Evolutionary conservation across 495 filamentous ascomycete species (phyloP), one percentile per base, ranked within the genome.

Genomic region (Lindgomyces ingoldianus): DNA sequence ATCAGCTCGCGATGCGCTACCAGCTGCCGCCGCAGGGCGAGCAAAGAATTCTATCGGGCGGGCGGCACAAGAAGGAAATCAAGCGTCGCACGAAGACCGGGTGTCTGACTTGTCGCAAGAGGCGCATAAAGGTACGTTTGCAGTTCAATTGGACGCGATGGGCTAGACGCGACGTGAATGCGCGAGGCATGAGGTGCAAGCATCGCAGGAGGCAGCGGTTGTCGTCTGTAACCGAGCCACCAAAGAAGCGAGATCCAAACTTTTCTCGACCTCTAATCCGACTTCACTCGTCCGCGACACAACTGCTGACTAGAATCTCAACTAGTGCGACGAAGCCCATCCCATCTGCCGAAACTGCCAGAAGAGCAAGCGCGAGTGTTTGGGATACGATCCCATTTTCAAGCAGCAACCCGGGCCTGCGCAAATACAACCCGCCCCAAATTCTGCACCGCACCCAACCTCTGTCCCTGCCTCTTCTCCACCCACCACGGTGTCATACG

Each of bases 331-430:
- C 83, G 94, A 98, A 81, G 85, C 84, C 26, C 93, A 97, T 78
- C 94, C 94, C 8, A 84, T 88, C 50, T 98, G 94, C 81, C 88
- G 93, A 72, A 98, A 98, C 76, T 98, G 94, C 78, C 89, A 93
- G 73, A 98, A 97, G 77, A 96, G 91, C 72, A 98, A 97, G 76
- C 90, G 94, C 70, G 94, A 98, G 73, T 98, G 94, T 74, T 76
- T 96, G 52, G 94, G 94, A 47, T 98, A 98, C 85, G 94, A 98
- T 74, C 94, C 94, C 39, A 95, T 98, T 64, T 98, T 98, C 80
- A 95, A 96, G 76, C 84, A 88, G 70, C 89, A 92, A 70, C 87
- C 89, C 50, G 85, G 86, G 19, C 89, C 90, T 16, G 81, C 89
- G 44, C 83, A 86, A 53, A 91, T 95, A 65, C 91, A 93, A 74